Percentiles rank a stretch among this genome's conserved stretches.
Evolutionary conservation across 2,329 filamentous ascomycete species (phyloP).

Genomic region (Akanthomyces lecanii): DNA sequence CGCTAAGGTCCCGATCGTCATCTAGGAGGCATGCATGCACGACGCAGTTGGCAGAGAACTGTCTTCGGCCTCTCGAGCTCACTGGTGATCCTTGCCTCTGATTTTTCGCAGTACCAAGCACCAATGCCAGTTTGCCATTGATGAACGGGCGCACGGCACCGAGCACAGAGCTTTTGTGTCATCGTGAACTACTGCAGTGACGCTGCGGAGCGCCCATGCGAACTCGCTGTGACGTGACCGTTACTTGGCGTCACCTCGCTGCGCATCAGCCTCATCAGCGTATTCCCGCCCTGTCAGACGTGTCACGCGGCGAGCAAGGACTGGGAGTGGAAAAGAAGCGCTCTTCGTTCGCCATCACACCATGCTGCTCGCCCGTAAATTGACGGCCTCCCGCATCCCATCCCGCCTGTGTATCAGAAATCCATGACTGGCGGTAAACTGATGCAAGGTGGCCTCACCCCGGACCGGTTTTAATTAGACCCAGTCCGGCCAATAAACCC

Average conservation of each 20-base stretch:
- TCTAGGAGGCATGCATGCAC: neutral
- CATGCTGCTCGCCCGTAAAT: neutral
- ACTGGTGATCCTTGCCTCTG: neutral
- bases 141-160: neutral
- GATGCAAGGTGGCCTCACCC: constrained; percentile 8
- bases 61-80: neutral
- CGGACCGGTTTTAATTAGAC: constrained; percentile 8
- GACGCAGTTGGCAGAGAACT: neutral
- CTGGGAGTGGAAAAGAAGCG: neutral
- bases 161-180: neutral
- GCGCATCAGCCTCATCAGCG: constrained; percentile 7
- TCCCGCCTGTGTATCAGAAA: neutral
- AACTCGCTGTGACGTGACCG: neutral
- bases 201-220: neutral
- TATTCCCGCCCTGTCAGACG: constrained; percentile 4
- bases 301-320: neutral
- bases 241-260: neutral
- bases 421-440: neutral
- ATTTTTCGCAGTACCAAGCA: neutral
- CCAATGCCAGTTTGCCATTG: neutral
- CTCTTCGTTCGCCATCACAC: neutral
- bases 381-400: neutral
- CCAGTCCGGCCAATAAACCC: neutral
- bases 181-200: neutral
- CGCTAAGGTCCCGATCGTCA: constrained; percentile 7